Conservation (phyloP, 176 grass and related monocot species). For the Lolium perenne region DNA sequence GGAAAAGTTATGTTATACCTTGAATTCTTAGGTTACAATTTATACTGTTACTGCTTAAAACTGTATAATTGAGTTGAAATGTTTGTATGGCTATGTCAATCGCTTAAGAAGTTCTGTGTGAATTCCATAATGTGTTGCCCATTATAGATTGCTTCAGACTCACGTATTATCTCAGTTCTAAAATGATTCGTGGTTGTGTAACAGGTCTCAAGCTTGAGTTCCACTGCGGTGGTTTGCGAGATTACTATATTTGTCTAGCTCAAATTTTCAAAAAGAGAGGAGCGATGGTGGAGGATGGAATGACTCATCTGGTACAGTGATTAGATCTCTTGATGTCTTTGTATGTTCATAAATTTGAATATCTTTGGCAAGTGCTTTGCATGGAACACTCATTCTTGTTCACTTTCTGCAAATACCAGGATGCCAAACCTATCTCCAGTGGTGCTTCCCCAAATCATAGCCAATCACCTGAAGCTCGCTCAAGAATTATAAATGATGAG, state of each 20-base stretch:
- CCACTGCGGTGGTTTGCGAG: not conserved
- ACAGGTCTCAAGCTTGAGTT: constrained; percentile 39
- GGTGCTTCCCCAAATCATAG: constrained; percentile 57
- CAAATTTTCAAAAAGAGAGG: constrained; percentile 1
- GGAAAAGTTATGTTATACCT: not conserved
- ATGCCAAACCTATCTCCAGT: constrained; percentile 39
- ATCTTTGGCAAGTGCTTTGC: constrained; percentile 30
- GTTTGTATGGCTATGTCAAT: not conserved
- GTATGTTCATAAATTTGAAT: not conserved
- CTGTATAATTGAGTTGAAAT: not conserved
- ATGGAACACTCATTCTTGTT: constrained; percentile 28
- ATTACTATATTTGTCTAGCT: constrained; percentile 14
- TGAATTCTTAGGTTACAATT: not conserved
- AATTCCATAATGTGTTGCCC: not conserved
- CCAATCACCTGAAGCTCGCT: constrained; percentile 52
- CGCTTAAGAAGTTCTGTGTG: not conserved
- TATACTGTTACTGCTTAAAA: constrained; percentile 15
- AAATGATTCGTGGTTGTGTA: constrained; percentile 1
- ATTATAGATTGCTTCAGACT: constrained; percentile 3
- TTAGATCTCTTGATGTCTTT: not conserved
- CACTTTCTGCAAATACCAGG: constrained; percentile 45
- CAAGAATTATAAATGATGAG: constrained; percentile 53
- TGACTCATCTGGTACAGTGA: not conserved
- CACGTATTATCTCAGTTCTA: not conserved
- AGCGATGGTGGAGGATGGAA: constrained; percentile 5